These are phyloP conservation scores for Penicillium glabrum DNA, from an alignment of 2,329 filamentous ascomycete species.

Conservation along the genomic window DNA sequence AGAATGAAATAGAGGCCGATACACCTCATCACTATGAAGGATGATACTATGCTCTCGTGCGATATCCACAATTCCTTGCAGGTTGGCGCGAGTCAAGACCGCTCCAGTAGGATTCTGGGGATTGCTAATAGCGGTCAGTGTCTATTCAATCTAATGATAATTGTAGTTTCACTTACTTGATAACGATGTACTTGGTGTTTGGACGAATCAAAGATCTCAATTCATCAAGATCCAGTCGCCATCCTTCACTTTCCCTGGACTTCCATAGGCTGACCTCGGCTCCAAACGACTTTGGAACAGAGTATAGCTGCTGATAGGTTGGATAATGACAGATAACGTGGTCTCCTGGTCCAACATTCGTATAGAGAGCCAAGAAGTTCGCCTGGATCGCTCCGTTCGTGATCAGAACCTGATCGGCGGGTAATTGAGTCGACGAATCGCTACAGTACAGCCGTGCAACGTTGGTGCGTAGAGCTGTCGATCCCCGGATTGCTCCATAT, in stretches of 20 bases:
- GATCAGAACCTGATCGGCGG: conserved; percentile 68
- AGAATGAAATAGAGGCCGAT: conserved; percentile 76
- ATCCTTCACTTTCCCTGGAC: conserved; percentile 63
- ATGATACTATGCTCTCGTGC: conserved; percentile 64
- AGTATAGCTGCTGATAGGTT: conserved; percentile 82
- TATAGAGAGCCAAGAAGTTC: conserved; percentile 77
- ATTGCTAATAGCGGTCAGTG: conserved; percentile 52
- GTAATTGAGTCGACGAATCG: conserved; percentile 49
- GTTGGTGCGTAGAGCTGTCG: conserved; percentile 66
- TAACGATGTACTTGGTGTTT: conserved; percentile 58
- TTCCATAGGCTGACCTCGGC: conserved; percentile 80
- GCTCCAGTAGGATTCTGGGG: conserved; percentile 70
- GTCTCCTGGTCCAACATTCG: conserved; percentile 69
- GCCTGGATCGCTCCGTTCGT: conserved; percentile 79
- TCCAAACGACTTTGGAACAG: conserved; percentile 70
- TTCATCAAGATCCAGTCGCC: conserved; percentile 66
- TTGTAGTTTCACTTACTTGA: conserved; percentile 48
- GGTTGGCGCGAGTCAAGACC: conserved; percentile 61
- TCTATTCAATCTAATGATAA: background rate
- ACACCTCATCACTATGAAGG: conserved; percentile 77
- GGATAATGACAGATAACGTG: conserved; percentile 86
- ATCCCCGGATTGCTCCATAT: conserved; percentile 65
- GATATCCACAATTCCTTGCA: conserved; percentile 63
- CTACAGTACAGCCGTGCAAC: conserved; percentile 66
- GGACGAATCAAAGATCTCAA: conserved; percentile 60